These are phyloP conservation scores for Cetradonia linearis DNA, from an alignment of 495 filamentous ascomycete genomes.

Conservation along the genomic window DNA sequence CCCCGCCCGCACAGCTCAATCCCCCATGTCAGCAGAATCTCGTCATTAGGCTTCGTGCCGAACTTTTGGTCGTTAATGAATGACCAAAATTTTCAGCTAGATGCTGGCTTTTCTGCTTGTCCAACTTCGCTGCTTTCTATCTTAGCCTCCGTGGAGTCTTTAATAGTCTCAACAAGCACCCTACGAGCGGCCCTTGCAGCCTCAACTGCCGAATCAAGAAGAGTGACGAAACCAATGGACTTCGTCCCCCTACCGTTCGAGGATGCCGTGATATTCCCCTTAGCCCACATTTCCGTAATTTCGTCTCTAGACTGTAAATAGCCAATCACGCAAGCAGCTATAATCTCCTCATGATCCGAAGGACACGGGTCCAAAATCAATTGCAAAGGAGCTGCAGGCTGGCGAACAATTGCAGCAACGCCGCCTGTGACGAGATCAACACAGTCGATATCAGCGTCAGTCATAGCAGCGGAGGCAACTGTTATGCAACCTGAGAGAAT, in stretches of 20 bases:
- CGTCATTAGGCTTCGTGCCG: not conserved
- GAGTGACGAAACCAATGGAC: constrained; percentile 36
- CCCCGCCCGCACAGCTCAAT: not conserved
- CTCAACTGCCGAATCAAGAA: constrained; percentile 55
- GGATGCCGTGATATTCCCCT: constrained; percentile 51
- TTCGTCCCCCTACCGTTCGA: constrained; percentile 27
- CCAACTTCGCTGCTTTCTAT: not conserved
- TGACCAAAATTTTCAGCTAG: not conserved
- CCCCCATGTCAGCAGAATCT: not conserved
- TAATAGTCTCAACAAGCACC: constrained; percentile 50
- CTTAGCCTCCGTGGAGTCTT: constrained; percentile 39
- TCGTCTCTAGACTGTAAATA: constrained; percentile 85
- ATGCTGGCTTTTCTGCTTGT: constrained; percentile 23
- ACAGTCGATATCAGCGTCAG: constrained; percentile 92
- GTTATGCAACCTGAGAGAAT: constrained; percentile 88
- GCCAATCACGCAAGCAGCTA: constrained; percentile 77
- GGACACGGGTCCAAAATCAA: constrained; percentile 78
- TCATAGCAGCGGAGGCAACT: constrained; percentile 87
- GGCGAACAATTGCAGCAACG: constrained; percentile 64
- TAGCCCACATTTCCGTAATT: constrained; percentile 88
- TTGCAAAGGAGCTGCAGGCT: constrained; percentile 25
- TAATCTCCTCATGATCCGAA: constrained; percentile 63
- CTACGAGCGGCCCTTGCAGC: constrained; percentile 48
- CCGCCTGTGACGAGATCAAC: constrained; percentile 84
- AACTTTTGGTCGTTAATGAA: not conserved